phyloP scores from a whole-genome alignment of 495 filamentous ascomycete genomes.

The Penicillium steckii region DNA sequence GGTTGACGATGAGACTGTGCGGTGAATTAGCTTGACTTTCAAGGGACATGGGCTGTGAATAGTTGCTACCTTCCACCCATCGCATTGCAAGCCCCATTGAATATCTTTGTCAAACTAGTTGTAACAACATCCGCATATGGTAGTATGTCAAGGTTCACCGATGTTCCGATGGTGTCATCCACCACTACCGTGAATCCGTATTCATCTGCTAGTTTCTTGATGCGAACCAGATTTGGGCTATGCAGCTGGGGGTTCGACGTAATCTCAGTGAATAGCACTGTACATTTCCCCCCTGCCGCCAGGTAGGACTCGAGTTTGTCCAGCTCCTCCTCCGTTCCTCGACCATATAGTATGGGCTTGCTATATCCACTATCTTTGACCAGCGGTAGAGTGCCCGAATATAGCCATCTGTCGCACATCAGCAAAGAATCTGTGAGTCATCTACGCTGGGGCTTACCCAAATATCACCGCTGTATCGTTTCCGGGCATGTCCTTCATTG shows the following conservation, averaged over 20 bases:
- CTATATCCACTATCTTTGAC: slow-evolving; percentile 32
- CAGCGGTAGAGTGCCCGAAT: slow-evolving; percentile 25
- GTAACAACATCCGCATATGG: slow-evolving; percentile 5
- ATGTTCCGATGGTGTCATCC: slow-evolving; percentile 49
- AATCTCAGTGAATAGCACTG: slow-evolving; percentile 42
- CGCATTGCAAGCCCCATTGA: slow-evolving; percentile 25
- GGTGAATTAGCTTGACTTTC: not conserved
- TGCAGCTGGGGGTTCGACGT: slow-evolving; percentile 44
- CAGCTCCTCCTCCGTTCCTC: slow-evolving; percentile 23
- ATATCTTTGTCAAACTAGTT: slow-evolving; percentile 26
- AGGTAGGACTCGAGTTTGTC: slow-evolving; percentile 31
- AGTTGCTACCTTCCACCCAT: slow-evolving; percentile 23
- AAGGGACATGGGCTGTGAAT: not conserved
- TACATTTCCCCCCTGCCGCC: slow-evolving; percentile 16
- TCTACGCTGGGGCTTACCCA: slow-evolving; percentile 14
- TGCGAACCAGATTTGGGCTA: slow-evolving; percentile 38
- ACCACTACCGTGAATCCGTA: slow-evolving; percentile 42
- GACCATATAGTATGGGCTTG: slow-evolving; percentile 31
- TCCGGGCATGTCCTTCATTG: no score
- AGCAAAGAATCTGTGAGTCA: slow-evolving; percentile 13
- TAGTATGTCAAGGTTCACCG: slow-evolving; percentile 41
- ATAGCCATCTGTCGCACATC: slow-evolving; percentile 17
- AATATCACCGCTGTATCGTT: not conserved
- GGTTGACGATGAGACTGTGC: slow-evolving; percentile 11
- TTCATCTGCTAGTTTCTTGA: slow-evolving; percentile 34